Conservation (phyloP, 768 basidiomycete species). For the Kwoniella sp. region DNA sequence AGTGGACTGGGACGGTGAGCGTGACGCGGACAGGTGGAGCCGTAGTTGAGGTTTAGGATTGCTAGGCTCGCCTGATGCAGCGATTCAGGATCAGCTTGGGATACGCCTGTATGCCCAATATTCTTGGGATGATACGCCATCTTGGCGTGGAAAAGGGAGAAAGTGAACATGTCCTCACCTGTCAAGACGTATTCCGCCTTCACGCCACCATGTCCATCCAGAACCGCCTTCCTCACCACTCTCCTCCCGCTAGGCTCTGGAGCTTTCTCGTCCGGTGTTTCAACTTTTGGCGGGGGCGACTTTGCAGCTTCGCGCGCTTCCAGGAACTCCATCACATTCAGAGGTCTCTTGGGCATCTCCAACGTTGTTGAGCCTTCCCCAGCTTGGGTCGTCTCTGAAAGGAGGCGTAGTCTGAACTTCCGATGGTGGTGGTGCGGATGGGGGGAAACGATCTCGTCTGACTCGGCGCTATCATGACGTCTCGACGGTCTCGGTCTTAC, state of each 20-base stretch:
- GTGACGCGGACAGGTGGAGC: conserved; percentile 47
- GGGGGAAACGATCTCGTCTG: neutral
- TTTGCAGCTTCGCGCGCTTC: conserved; percentile 17
- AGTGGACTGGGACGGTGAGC: conserved; percentile 12
- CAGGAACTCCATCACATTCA: conserved; percentile 36
- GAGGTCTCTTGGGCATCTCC: conserved; percentile 5
- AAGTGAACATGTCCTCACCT: no score
- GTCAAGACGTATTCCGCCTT: conserved; percentile 58
- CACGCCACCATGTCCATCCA: conserved; percentile 39
- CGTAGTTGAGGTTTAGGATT: conserved; percentile 56
- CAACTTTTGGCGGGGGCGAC: conserved; percentile 3
- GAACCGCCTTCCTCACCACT: conserved; percentile 30
- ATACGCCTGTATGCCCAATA: no score
- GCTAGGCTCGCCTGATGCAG: conserved; percentile 39
- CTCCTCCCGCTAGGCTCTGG: conserved; percentile 22
- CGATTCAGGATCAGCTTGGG: neutral
- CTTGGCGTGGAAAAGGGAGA: no score
- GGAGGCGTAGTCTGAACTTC: conserved; percentile 38
- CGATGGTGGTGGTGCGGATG: conserved; percentile 25
- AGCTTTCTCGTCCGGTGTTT: conserved; percentile 8
- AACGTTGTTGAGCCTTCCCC: neutral
- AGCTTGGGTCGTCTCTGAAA: conserved; percentile 27
- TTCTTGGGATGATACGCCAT: no score
- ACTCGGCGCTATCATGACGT: conserved; percentile 1
- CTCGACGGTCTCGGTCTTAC: no score